Conservation (phyloP, 73 alveolate species). For the Stentor coeruleus region DNA sequence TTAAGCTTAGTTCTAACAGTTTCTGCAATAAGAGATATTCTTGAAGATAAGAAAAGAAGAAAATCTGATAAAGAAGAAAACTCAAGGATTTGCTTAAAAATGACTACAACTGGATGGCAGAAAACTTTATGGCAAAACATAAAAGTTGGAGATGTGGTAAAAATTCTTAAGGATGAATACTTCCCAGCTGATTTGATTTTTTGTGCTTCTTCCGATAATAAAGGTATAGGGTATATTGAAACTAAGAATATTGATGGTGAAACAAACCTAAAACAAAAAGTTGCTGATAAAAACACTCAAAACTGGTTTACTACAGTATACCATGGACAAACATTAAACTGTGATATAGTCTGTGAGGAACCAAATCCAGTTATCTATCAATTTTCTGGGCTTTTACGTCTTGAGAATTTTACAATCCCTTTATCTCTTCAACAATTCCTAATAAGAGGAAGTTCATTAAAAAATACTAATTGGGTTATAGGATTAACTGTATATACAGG, state of each 20-base stretch:
- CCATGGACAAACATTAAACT: not conserved
- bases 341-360: conserved; percentile 19
- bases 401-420: too few relatives aligned
- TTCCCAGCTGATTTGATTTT: conserved; percentile 98
- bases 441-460: conserved; percentile 67
- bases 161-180: conserved; percentile 56
- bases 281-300: too few relatives aligned
- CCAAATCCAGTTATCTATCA: too few relatives aligned
- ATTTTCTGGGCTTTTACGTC: too few relatives aligned
- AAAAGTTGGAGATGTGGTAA: not conserved
- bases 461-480: conserved; percentile 59
- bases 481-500: conserved; percentile 83
- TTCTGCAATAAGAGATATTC: conserved; percentile 88
- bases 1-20: conserved; percentile 30
- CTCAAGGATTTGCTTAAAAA: conserved; percentile 44
- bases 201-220: conserved; percentile 77
- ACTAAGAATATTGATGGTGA: conserved; percentile 72
- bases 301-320: not conserved
- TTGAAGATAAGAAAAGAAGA: conserved; percentile 92
- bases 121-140: conserved; percentile 13
- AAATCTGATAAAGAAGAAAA: conserved; percentile 88
- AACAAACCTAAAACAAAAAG: conserved; percentile 43
- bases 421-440: conserved; percentile 73
- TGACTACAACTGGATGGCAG: conserved; percentile 62
- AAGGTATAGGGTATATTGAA: conserved; percentile 90